Conservation (phyloP, 495 filamentous ascomycete genomes). For the Tuber calosporum region DNA sequence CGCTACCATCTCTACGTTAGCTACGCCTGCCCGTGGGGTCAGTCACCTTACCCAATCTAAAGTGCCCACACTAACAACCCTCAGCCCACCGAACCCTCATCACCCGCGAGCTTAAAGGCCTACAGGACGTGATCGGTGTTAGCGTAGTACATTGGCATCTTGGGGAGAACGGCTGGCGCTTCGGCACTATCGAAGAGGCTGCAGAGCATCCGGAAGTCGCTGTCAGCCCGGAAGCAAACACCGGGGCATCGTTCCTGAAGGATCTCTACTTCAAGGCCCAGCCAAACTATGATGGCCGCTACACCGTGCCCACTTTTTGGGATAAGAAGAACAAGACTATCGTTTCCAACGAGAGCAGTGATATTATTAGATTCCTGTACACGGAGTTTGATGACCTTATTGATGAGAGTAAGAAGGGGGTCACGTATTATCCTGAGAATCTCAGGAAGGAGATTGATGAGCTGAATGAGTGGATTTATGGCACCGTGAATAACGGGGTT, state of each 20-base stretch:
- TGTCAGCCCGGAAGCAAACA: constrained; percentile 56
- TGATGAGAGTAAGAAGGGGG: constrained; percentile 52
- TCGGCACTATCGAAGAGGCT: constrained; percentile 55
- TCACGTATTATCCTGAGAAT: constrained; percentile 57
- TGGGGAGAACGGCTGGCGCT: constrained; percentile 69
- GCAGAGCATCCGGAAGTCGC: constrained; percentile 50
- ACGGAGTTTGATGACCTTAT: constrained; percentile 67
- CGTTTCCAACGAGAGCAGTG: constrained; percentile 77
- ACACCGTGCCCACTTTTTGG: constrained; percentile 73
- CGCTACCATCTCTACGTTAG: constrained; percentile 76
- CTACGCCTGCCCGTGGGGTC: constrained; percentile 69
- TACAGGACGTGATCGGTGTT: constrained; percentile 63
- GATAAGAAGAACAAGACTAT: constrained; percentile 65
- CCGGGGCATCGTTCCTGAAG: constrained; percentile 57
- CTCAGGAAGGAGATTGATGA: constrained; percentile 61
- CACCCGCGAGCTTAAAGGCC: constrained; percentile 68
- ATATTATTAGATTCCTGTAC: constrained; percentile 68
- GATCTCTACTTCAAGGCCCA: constrained; percentile 66
- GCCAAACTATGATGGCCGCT: constrained; percentile 62
- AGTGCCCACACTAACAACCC: neutral
- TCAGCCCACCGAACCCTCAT: constrained; percentile 67
- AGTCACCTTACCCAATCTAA: constrained; percentile 15
- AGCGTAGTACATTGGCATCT: constrained; percentile 63
- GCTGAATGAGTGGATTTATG: constrained; percentile 74
- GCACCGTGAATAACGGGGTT: constrained; percentile 79